A percentile compares a stretch with the other conserved stretches of the same genome.
Conservation (phyloP, 106 monocot species). For the Alisma plantagoaquatica region DNA sequence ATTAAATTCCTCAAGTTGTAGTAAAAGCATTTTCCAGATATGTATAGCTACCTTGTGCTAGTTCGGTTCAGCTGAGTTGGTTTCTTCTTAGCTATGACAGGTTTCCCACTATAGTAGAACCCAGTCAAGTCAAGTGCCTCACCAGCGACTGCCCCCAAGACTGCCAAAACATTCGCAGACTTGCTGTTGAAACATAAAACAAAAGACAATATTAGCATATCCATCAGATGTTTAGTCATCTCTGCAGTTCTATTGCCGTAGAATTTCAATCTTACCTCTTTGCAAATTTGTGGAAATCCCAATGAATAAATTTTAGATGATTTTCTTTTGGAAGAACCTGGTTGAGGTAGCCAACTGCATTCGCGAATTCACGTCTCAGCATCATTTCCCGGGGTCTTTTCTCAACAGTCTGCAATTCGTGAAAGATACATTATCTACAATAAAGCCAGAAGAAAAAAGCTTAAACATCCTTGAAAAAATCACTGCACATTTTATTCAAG, state of each 20-base stretch:
- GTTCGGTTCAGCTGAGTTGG: constrained; percentile 31
- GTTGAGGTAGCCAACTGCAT: constrained; percentile 94
- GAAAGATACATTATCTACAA: no score
- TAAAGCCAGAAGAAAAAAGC: no score
- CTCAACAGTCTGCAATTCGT: constrained; percentile 89
- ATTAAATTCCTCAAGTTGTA: no score
- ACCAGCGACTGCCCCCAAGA: constrained; percentile 83
- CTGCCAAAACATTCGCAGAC: constrained; percentile 93
- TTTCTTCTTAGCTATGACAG: constrained; percentile 28
- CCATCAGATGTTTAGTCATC: no score
- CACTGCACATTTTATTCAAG: no score
- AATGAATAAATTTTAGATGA: constrained; percentile 91
- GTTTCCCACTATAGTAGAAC: constrained; percentile 94
- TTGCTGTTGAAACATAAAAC: constrained; percentile 42
- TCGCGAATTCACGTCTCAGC: constrained; percentile 90
- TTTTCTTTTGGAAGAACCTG: constrained; percentile 82
- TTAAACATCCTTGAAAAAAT: no score
- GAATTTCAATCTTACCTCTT: constrained; percentile 51
- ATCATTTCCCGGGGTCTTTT: constrained; percentile 99
- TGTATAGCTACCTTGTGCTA: constrained; percentile 38
- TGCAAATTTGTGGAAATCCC: constrained; percentile 99
- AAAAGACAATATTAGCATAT: constrained; percentile 6
- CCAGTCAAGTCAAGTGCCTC: constrained; percentile 95
- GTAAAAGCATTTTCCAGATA: background rate
- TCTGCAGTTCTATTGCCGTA: no score